A percentile compares a stretch with the other conserved stretches of the same genome.
Conservation (phyloP, 2,329 filamentous ascomycete species). For the Cordyceps javanica region DNA sequence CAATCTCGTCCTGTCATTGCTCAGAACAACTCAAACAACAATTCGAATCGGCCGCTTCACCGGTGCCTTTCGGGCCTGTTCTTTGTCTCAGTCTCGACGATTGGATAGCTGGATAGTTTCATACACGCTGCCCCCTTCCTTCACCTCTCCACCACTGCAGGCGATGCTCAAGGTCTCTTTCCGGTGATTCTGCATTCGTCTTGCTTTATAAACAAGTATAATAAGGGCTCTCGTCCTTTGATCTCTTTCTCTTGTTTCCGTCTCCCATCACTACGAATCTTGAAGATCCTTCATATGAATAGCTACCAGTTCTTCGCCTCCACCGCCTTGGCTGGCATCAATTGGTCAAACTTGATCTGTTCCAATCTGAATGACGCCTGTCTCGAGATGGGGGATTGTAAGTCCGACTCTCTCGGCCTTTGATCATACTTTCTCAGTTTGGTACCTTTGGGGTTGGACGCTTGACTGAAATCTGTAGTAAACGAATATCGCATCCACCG, state of each 20-base stretch:
- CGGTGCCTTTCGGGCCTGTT: not conserved
- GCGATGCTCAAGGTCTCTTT: not conserved
- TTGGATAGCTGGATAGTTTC: not conserved
- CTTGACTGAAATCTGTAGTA: constrained; percentile 37
- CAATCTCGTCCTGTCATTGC: not conserved
- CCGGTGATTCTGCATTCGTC: not conserved
- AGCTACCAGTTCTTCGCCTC: not conserved
- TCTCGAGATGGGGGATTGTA: constrained; percentile 3
- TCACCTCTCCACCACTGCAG: no score
- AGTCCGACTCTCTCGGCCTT: not conserved
- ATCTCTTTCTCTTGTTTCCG: not conserved
- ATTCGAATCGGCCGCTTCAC: not conserved
- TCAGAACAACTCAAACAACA: not conserved
- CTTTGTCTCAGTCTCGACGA: not conserved
- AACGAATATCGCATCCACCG: constrained; percentile 54
- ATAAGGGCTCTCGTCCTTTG: not conserved
- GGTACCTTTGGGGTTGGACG: no score
- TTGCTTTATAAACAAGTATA: not conserved
- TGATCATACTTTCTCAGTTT: no score
- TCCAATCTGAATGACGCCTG: not conserved
- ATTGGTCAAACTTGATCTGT: not conserved
- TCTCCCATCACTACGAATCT: not conserved
- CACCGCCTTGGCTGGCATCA: not conserved
- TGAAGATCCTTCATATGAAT: not conserved
- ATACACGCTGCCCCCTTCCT: no score